Evolutionary conservation across 2,329 filamentous ascomycete species (phyloP), one percentile per base, ranked within the genome.

Genomic region (Plenodomus lindquistii): DNA sequence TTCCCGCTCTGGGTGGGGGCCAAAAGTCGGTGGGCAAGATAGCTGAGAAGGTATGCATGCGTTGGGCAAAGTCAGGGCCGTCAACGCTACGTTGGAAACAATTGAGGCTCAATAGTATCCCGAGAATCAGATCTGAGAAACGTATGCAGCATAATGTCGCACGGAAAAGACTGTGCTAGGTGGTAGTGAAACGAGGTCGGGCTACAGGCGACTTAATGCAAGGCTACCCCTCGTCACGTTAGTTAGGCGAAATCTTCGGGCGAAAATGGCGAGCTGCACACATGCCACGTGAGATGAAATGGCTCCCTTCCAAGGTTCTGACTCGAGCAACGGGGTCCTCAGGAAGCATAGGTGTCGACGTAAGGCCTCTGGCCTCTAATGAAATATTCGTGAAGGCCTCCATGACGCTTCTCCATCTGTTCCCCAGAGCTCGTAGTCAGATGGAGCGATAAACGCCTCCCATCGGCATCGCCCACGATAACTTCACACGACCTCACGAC

Each of bases 401-500:
- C 4, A 31, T 7, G 10, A 31, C 15, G 6, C 4, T 31, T 11
- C 27, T 11, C 27, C 5, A 11, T 11, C 22, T 24, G 27, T 31
- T 31, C 27, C 15, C 9, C 10, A 31, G 27, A 8, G 27, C n/a
- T n/a, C n/a, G n/a, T n/a, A 10, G 22, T 5, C 22, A 10, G 22
- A 5, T 6, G 4, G 9, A 31, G 4, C 27, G 9, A 31, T 13
- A 31, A 31, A 15, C 27, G 6, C 15, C 27, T 24, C 6, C 11
- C 22, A 24, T 6, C 5, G 22, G 22, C 22, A 24, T 6, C 5
- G 22, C 6, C 37, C 37, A 35, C 52, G 47, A 27, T 46, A 31
- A 16, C 40, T 46, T 42, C 42, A 46, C 34, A 57, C 53, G 21
- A 61, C 63, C 65, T 58, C 60, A 63, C 58, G 49, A 40, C 63